Evolutionary conservation across 1,139 yeast species (phyloP).

Genomic region (Hansenula lynferdii): DNA sequence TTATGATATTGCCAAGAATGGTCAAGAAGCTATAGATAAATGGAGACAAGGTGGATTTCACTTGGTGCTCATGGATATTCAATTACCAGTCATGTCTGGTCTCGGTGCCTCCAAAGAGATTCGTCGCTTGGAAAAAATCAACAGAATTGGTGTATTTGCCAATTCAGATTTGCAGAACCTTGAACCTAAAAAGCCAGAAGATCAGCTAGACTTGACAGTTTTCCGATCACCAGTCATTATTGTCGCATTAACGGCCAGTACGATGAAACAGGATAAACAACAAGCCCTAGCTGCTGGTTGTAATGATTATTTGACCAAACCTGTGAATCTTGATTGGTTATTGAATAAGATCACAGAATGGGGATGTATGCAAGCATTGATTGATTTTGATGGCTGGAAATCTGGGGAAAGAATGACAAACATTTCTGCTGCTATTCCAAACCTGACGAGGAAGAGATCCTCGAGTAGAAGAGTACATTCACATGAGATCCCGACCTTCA

Average conservation of each 20-base stretch:
- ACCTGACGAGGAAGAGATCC: slow-evolving; percentile 11
- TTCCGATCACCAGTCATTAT: slow-evolving; percentile 92
- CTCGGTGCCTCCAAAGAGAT: slow-evolving; percentile 90
- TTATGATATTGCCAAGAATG: slow-evolving; percentile 84
- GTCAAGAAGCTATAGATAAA: slow-evolving; percentile 86
- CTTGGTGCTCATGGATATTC: slow-evolving; percentile 90
- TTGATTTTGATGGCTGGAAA: slow-evolving; percentile 95
- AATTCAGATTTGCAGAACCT: slow-evolving; percentile 25
- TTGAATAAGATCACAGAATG: slow-evolving; percentile 94
- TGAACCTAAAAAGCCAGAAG: slow-evolving; percentile 14
- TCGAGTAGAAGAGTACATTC: slow-evolving; percentile 7
- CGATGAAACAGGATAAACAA: slow-evolving; percentile 80
- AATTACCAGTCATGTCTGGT: slow-evolving; percentile 90
- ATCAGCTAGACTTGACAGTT: slow-evolving; percentile 47
- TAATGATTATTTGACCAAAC: slow-evolving; percentile 94
- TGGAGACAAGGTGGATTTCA: slow-evolving; percentile 94
- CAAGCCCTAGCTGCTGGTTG: slow-evolving; percentile 96
- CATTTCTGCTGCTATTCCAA: slow-evolving; percentile 18
- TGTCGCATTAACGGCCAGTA: slow-evolving; percentile 92
- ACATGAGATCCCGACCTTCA: not conserved
- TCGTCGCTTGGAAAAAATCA: slow-evolving; percentile 72
- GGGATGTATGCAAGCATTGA: slow-evolving; percentile 97
- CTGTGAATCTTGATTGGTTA: slow-evolving; percentile 91
- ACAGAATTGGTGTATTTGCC: slow-evolving; percentile 78
- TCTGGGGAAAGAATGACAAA: slow-evolving; percentile 31